Base-by-base conservation (phyloP, 2,329 filamentous ascomycete species). In the Canariomyces notabilis region DNA sequence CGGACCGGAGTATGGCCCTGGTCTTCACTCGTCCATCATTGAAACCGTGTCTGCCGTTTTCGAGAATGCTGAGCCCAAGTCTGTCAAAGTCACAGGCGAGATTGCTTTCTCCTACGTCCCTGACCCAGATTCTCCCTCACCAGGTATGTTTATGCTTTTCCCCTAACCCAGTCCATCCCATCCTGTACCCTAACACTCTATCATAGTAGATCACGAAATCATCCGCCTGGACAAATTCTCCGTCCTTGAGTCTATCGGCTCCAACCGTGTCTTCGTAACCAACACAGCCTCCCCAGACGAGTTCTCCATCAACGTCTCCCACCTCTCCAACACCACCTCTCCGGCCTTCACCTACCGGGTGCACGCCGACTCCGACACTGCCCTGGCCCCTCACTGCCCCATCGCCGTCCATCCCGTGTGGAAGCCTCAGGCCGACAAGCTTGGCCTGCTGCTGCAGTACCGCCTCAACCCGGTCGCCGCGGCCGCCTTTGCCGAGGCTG, bases 341-440 rank as follows among this genome's bases (percentile, higher is more conserved):
- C 82, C 91, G 6, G 91, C 85, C 6, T 97, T 98, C 71, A 95
- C 93, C 49, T 98, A 97, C 66, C 87, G 90, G 59, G 74, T 96
- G 9, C 87, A 93, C 56, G 67, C 87, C 22, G 82, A 89, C 23
- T 73, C 79, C 15, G 57, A 66, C 5, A 52, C 66, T 2, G 53
- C 65, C 2, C 65, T 76, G 5, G 67, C 66, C 5, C 61, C 69
- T 4, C 82, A 87, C 57, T 83, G 85, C 9, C 89, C 90, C 0
- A 70, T 96, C 11, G 69, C 85, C 14, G 70, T 95, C 37, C 80
- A 78, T 16, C 84, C 88, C 3, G 76, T 76, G 1, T 96, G 90
- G 89, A 94, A 91, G 62, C 74, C 87, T 2, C 84, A 93, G 59
- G 79, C 86, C 35, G 83, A 85, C 52, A 91, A 95, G 67, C 79